Evolutionary conservation across 176 grass and related monocot species (phyloP).

Genomic region (Melocanna baccifera): DNA sequence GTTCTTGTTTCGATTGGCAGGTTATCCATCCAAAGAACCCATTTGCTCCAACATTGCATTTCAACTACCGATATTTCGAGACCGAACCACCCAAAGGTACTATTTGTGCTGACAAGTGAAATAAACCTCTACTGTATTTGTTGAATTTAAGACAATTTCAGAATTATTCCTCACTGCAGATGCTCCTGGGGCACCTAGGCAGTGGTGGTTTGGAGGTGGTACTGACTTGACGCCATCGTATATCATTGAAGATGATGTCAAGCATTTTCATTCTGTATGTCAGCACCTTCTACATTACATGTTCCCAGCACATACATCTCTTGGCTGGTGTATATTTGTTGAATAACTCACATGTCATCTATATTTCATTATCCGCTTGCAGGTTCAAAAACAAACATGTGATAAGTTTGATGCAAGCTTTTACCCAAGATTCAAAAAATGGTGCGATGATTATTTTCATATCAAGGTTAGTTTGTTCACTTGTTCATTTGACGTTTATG

Average conservation of each 20-base stretch:
- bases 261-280: conserved; percentile 65
- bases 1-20: conserved; percentile 38
- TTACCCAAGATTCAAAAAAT: conserved; percentile 79
- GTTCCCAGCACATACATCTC: background rate
- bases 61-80: conserved; percentile 96
- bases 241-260: conserved; percentile 72
- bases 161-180: conserved; percentile 14
- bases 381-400: conserved; percentile 65
- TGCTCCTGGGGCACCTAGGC: conserved; percentile 57
- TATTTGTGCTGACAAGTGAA: background rate
- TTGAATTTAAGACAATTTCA: background rate
- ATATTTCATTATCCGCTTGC: background rate
- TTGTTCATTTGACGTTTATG: background rate
- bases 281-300: background rate
- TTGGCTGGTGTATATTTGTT: background rate
- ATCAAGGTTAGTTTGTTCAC: conserved; percentile 44
- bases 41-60: conserved; percentile 90
- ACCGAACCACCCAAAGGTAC: conserved; percentile 76
- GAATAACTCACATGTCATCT: background rate
- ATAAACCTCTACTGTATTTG: background rate
- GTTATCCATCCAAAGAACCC: conserved; percentile 88
- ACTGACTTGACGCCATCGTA: conserved; percentile 70
- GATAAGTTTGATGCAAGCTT: conserved; percentile 75
- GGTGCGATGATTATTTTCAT: conserved; percentile 80
- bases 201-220: conserved; percentile 79